Conservation (phyloP, 1,139 yeast genomes). For the Magnusiomyces tetraspermus region DNA sequence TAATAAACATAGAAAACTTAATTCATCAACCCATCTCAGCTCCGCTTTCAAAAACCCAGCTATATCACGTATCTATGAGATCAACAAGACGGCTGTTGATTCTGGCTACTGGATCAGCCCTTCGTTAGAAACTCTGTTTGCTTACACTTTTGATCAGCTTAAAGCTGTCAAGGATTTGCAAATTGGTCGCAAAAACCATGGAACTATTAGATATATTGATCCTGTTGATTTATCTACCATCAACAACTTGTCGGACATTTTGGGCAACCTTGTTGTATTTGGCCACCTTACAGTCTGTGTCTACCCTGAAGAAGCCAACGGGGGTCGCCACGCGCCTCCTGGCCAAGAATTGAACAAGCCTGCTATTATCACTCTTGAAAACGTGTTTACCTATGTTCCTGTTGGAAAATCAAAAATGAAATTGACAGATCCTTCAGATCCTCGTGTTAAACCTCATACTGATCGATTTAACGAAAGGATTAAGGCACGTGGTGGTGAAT, state of each 20-base stretch:
- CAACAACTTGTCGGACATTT: constrained; percentile 37
- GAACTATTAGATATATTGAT: constrained; percentile 59
- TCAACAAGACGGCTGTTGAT: constrained; percentile 23
- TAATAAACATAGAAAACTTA: background rate
- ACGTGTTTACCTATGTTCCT: constrained; percentile 32
- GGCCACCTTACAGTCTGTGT: constrained; percentile 53
- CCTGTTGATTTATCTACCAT: constrained; percentile 66
- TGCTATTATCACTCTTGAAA: constrained; percentile 69
- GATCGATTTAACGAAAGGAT: constrained; percentile 36
- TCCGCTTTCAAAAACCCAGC: background rate
- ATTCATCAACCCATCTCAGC: constrained; percentile 1
- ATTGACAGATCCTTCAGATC: constrained; percentile 35
- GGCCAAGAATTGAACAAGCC: constrained; percentile 79
- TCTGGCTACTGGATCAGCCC: constrained; percentile 81
- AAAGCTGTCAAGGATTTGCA: constrained; percentile 55
- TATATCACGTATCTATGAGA: constrained; percentile 16
- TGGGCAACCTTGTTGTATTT: constrained; percentile 53
- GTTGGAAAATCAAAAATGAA: constrained; percentile 18
- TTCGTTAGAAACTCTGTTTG: constrained; percentile 44
- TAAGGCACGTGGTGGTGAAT: constrained; percentile 58
- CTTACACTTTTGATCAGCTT: constrained; percentile 44
- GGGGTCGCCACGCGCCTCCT: constrained; percentile 44
- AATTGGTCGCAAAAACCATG: constrained; percentile 66
- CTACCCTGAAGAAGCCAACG: constrained; percentile 42
- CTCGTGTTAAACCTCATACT: constrained; percentile 42